phyloP scores from a whole-genome alignment of 2,329 filamentous ascomycete genomes.

The Pseudogymnoascus sp. region DNA sequence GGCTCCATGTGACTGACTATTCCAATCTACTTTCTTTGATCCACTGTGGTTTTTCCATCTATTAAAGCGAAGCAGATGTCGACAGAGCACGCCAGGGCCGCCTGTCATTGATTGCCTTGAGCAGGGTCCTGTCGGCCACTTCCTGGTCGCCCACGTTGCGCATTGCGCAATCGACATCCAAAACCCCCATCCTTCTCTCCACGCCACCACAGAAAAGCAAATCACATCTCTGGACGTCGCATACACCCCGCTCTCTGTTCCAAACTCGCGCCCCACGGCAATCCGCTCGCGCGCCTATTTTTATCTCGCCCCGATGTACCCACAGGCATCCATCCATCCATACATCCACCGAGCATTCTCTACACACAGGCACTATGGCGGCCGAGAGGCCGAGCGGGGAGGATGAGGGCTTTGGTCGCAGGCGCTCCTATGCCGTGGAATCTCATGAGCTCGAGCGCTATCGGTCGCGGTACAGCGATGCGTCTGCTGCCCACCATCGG shows the following conservation, averaged over 20 bases:
- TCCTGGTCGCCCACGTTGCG: conserved; percentile 3
- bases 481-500: background rate
- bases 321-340: conserved; percentile 3
- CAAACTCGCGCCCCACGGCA: background rate
- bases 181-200: conserved; percentile 5
- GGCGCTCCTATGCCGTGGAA: conserved; percentile 16
- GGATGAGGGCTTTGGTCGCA: background rate
- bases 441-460: conserved; percentile 22
- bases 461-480: conserved; percentile 19
- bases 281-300: conserved; percentile 1
- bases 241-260: background rate
- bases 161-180: conserved; percentile 2
- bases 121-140: background rate
- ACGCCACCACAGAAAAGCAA: conserved; percentile 1
- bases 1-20: conserved; percentile 1
- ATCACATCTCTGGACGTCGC: background rate
- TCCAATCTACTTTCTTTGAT: conserved; percentile 1
- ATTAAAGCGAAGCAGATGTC: background rate
- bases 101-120: background rate
- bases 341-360: background rate
- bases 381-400: background rate
- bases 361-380: background rate
- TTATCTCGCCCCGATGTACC: conserved; percentile 2
- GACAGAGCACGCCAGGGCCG: background rate
- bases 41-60: background rate